Evolutionary conservation across 768 basidiomycete genomes (phyloP).

Genomic region (Rhizopogon rudus): DNA sequence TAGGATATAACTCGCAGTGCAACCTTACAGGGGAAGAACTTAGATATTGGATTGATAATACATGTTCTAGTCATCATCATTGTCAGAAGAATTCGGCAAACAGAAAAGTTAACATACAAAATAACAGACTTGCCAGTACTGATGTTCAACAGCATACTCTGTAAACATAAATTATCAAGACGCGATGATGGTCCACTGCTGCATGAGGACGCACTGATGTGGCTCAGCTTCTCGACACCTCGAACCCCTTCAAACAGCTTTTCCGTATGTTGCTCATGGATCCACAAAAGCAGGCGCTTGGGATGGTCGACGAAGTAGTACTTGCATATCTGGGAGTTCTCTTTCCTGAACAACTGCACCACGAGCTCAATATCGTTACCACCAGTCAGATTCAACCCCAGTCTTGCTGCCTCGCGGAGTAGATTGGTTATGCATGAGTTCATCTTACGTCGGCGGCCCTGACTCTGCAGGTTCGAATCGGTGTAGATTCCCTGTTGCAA

Average conservation of each 20-base stretch:
- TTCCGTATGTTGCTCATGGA: constrained; percentile 32
- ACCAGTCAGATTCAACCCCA: background rate
- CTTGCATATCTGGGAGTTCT: background rate
- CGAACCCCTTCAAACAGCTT: constrained; percentile 30
- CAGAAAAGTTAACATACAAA: background rate
- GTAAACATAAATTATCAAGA: background rate
- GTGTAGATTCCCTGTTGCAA: constrained; percentile 37
- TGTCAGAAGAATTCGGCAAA: background rate
- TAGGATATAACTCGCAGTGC: constrained; percentile 5
- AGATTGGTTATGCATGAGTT: background rate
- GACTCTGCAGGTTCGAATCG: constrained; percentile 35
- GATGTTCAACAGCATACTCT: constrained; percentile 15
- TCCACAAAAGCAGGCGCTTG: constrained; percentile 40
- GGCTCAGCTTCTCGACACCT: constrained; percentile 32
- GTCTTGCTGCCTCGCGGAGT: background rate
- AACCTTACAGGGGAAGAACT: background rate
- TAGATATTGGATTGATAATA: background rate
- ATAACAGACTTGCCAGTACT: constrained; percentile 17
- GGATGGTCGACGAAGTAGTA: constrained; percentile 46
- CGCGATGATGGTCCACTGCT: background rate
- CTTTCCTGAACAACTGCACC: background rate
- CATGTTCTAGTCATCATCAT: background rate
- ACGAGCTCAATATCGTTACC: background rate
- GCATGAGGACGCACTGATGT: constrained; percentile 31
- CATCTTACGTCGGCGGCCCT: background rate